A percentile compares a stretch with the other conserved stretches of the same genome.
Conservation (phyloP, 2,329 filamentous ascomycete species). For the Aureobasidium lini region DNA sequence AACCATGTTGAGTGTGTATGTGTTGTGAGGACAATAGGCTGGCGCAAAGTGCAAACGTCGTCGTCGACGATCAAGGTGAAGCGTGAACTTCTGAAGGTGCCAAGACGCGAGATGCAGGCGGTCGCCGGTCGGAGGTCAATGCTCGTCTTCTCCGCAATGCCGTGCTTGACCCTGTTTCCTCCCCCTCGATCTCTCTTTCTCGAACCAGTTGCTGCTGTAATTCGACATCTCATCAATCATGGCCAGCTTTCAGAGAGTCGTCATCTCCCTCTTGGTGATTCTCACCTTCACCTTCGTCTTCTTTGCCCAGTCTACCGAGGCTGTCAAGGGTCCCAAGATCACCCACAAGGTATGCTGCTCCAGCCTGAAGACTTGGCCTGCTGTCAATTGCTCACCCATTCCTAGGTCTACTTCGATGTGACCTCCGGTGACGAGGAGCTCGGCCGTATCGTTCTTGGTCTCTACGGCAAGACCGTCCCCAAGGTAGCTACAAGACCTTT, state of each 20-base stretch:
- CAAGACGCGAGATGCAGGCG: neutral
- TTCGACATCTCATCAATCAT: slow-evolving; percentile 44
- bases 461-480: slow-evolving; percentile 82
- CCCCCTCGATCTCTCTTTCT: neutral
- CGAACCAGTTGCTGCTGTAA: slow-evolving; percentile 17
- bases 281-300: slow-evolving; percentile 67
- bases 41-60: neutral
- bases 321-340: slow-evolving; percentile 81
- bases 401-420: slow-evolving; percentile 73
- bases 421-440: slow-evolving; percentile 65
- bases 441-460: slow-evolving; percentile 70
- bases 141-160: neutral
- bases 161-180: neutral
- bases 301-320: slow-evolving; percentile 66
- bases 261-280: slow-evolving; percentile 68
- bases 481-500: slow-evolving; percentile 41
- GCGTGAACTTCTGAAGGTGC: neutral
- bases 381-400: neutral
- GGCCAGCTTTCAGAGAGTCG: slow-evolving; percentile 64
- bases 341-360: slow-evolving; percentile 64
- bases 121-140: neutral
- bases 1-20: slow-evolving; percentile 12
- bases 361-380: neutral
- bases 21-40: too few species aligned
- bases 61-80: neutral